Evolutionary conservation across 2,329 filamentous ascomycete genomes (phyloP), one percentile per base, ranked within the genome.

Genomic region (Botryotinia convoluta): DNA sequence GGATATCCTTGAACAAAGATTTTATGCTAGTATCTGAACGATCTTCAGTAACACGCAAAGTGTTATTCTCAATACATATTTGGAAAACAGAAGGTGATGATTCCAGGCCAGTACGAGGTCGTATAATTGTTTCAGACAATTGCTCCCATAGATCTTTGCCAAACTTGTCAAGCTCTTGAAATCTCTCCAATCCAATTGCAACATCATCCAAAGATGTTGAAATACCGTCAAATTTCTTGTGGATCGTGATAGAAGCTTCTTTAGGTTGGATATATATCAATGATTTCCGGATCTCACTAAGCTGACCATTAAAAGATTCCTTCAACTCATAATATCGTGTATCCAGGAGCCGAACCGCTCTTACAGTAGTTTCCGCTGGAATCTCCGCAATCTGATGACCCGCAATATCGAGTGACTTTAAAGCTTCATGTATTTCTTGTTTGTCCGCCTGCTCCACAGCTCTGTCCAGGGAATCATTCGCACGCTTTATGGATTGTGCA

Each of bases 201-300:
- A 87, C 87, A 79, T 88, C 87, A 42, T 81, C 77, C 26, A 88
- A 86, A 42, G 77, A 86, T 85, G 87, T 87, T 75, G 84, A 86
- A 78, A 71, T 74, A 75, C 75, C 71, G 45, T 73, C 54, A 16
- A 76, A 44, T 16, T 67, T 71, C 42, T 76, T 71, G 20, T 77
- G 74, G 9, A 97, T 86, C 0, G 84, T 86, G 12, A 96, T 82
- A 63, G 82, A 85, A 14, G 85, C 84, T 14, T 84, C 82, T 35
- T 87, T 84, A 0, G 84, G 81, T 78, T 95, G 89, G 29, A 94
- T 82, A 1, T 85, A 82, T 20, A 97, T 84, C 61, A 95, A 84
- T 0, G 86, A 84, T 73, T 88, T 87, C 93, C 94, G 98, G n/a
- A 90, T 87, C 72, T 86, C 85, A 61, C 89, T 87, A 57, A 96